Conservation (phyloP, 108 stramenopile genomes). For the Nitzschia sp. region DNA sequence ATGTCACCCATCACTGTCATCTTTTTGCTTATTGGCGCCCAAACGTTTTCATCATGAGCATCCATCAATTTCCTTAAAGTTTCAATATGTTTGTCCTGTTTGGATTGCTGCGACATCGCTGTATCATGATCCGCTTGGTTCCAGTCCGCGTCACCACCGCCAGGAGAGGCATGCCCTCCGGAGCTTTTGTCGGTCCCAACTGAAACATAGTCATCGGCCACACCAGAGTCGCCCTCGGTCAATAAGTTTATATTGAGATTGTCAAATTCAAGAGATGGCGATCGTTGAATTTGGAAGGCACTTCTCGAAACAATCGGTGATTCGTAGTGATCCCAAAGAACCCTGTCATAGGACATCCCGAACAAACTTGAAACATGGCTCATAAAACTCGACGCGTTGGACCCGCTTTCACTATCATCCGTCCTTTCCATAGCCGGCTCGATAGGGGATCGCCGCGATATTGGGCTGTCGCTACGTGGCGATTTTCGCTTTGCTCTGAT, state of each 20-base stretch:
- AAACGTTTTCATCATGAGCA: slow-evolving; percentile 26
- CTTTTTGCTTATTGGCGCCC: neutral
- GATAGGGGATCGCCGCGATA: neutral
- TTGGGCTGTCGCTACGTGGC: slow-evolving; percentile 9
- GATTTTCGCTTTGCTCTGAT: slow-evolving; percentile 17
- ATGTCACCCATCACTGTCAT: slow-evolving; percentile 6
- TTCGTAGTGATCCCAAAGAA: slow-evolving; percentile 34
- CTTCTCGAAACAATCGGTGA: slow-evolving; percentile 9
- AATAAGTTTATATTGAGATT: neutral
- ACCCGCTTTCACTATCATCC: slow-evolving; percentile 22
- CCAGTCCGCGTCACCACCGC: neutral
- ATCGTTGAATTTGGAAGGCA: slow-evolving; percentile 46
- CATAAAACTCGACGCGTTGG: slow-evolving; percentile 44
- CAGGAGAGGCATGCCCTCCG: neutral
- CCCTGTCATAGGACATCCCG: slow-evolving; percentile 47
- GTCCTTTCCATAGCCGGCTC: neutral
- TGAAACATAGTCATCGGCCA: slow-evolving; percentile 23
- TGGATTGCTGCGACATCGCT: slow-evolving; percentile 2
- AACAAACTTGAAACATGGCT: slow-evolving; percentile 41
- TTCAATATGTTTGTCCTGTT: slow-evolving; percentile 19
- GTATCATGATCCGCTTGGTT: slow-evolving; percentile 17
- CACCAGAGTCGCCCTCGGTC: slow-evolving; percentile 1
- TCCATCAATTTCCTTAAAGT: slow-evolving; percentile 34
- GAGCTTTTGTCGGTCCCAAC: slow-evolving; percentile 18
- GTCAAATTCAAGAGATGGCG: slow-evolving; percentile 43